Base-by-base conservation (phyloP, 306 rosid species). In the Gillenia trifoliata region DNA sequence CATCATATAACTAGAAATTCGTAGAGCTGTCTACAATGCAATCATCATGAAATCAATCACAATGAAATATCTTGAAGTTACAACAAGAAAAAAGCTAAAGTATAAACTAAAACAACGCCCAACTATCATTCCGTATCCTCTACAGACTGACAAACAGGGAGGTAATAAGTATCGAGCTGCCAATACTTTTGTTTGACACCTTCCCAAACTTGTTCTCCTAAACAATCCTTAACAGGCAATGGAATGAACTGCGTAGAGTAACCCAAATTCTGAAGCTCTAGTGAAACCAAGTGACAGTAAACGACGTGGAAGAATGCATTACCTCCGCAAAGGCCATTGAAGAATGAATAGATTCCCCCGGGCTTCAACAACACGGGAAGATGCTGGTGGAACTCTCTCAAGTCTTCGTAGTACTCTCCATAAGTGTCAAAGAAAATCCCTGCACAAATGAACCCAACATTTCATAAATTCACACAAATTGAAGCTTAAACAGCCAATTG, bases 341-440 rank as follows among this genome's bases (percentile, higher is more conserved):
- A 92, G 79, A 90, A 89, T 25, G 97, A 94, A 86, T 91, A 88
- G 78, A 94, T 85, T 64, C 97, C 97, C 71, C 86, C 89, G 0
- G 93, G 90, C 88, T 91, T 94, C 87, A 91, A 78, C 77, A 94
- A 71, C 54, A 38, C 61, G 2, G 95, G 97, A 76, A 94, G 98
- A 79, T 88, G 88, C 31, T 88, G 96, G 73, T 91, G 96, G 86
- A 91, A 94, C 87, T 90, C 98, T 72, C 97, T 87, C 75, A 94
- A 64, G 79, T 93, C 96, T 49, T 94, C 92, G 74, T 91, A 86
- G 83, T 94, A 94, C 84, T 94, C 98, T 31, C 98, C 98, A 23
- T 94, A 91, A 19, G 98, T 94, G 68, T 91, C 98, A 45, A 91
- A 91, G 89, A 93, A 93, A 85, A 93, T 93, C 68, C 98, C 97